These are phyloP conservation scores for Phaeodactylum tricornutum DNA, from an alignment of 108 stramenopile species.

Conservation along the genomic window DNA sequence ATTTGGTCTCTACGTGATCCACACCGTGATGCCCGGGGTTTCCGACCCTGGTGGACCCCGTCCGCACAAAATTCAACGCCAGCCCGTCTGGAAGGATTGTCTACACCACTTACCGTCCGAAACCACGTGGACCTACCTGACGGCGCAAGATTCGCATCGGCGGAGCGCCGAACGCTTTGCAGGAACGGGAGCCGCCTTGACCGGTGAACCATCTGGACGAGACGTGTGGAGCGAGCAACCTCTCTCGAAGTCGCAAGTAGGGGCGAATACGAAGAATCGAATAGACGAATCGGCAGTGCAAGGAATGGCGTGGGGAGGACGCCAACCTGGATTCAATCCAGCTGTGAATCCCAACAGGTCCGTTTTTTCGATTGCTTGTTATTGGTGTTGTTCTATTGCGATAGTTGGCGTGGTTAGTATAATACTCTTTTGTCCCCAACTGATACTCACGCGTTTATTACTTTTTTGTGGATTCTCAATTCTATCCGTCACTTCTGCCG, in stretches of 20 bases:
- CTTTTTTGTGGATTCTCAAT: background rate
- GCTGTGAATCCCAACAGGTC: constrained; percentile 63
- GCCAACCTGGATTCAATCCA: constrained; percentile 61
- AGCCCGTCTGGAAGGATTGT: constrained; percentile 49
- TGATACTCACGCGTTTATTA: too few relatives aligned
- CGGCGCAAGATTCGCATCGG: constrained; percentile 62
- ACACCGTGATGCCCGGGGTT: constrained; percentile 36
- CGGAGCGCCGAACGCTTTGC: constrained; percentile 30
- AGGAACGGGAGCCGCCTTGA: constrained; percentile 17
- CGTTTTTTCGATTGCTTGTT: background rate
- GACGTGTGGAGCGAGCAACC: constrained; percentile 43
- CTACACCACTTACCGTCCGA: constrained; percentile 7
- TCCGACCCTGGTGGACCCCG: constrained; percentile 71
- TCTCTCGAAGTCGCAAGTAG: too few relatives aligned
- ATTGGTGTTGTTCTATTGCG: too few relatives aligned
- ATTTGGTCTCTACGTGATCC: constrained; percentile 9
- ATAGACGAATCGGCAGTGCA: constrained; percentile 22
- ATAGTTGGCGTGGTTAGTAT: too few relatives aligned
- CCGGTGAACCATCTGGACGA: constrained; percentile 71
- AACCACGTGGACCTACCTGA: constrained; percentile 49
- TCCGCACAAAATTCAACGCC: constrained; percentile 49
- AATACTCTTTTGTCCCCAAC: too few relatives aligned
- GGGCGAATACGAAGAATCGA: constrained; percentile 6
- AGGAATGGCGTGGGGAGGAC: constrained; percentile 51
- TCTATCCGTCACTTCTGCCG: too few relatives aligned